phyloP scores from a whole-genome alignment of 1,284 basidiomycete genomes.

The Fereydounia khargensis region DNA sequence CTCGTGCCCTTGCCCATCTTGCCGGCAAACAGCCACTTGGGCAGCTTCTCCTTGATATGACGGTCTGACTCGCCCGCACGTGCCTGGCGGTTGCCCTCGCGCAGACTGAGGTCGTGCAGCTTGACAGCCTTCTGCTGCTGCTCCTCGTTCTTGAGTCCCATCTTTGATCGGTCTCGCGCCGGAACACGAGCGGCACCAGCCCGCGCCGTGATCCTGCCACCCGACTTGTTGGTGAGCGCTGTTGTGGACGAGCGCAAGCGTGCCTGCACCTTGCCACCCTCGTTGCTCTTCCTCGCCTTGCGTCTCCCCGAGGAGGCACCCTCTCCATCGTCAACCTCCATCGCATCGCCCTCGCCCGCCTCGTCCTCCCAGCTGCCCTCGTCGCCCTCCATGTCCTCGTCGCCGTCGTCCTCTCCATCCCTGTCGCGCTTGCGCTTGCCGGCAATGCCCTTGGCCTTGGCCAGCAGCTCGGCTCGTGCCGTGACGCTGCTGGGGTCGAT shows the following conservation, averaged over 20 bases:
- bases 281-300: conserved; percentile 64
- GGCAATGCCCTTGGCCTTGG: conserved; percentile 68
- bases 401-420: conserved; percentile 60
- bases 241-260: conserved; percentile 29
- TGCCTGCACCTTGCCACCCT: conserved; percentile 62
- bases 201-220: conserved; percentile 43
- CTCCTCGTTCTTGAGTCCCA: conserved; percentile 43
- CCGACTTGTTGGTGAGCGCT: conserved; percentile 40
- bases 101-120: conserved; percentile 43
- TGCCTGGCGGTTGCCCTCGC: conserved; percentile 47
- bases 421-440: conserved; percentile 66
- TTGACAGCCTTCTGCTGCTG: conserved; percentile 48
- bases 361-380: conserved; percentile 60
- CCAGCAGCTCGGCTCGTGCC: conserved; percentile 79
- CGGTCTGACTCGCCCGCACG: conserved; percentile 54
- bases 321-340: conserved; percentile 51
- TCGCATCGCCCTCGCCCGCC: conserved; percentile 61
- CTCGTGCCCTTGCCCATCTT: conserved; percentile 54
- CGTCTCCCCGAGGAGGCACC: conserved; percentile 12
- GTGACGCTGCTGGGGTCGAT: conserved; percentile 84
- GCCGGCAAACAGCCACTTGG: conserved; percentile 53
- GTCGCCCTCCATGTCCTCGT: conserved; percentile 58
- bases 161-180: conserved; percentile 43
- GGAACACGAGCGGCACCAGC: conserved; percentile 51
- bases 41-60: conserved; percentile 51